Percentiles rank a stretch among this genome's conserved stretches.
These are phyloP conservation scores for Hyphopichia homilentoma DNA, from an alignment of 805 yeast genomes.

Conservation along the genomic window DNA sequence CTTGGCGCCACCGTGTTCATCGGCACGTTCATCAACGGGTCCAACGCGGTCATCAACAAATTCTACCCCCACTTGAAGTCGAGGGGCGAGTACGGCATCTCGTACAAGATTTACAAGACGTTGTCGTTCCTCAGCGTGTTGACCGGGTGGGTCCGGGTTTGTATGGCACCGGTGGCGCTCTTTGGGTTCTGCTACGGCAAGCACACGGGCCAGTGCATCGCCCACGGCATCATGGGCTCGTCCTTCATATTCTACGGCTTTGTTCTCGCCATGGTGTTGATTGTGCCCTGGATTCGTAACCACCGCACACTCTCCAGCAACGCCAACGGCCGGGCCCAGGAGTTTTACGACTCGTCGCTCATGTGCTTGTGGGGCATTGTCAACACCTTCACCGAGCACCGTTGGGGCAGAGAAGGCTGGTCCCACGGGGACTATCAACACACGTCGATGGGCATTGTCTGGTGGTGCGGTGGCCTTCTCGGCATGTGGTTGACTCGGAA, in stretches of 20 bases:
- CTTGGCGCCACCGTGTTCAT: constrained; percentile 46
- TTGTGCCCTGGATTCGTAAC: constrained; percentile 70
- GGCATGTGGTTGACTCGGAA: constrained; percentile 68
- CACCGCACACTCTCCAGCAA: constrained; percentile 21
- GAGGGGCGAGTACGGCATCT: constrained; percentile 33
- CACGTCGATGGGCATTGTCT: constrained; percentile 92
- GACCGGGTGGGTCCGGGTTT: constrained; percentile 75
- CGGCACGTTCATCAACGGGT: constrained; percentile 55
- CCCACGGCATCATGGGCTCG: constrained; percentile 96
- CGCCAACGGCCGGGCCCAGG: constrained; percentile 53
- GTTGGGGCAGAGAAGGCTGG: constrained; percentile 92
- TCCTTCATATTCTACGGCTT: constrained; percentile 82
- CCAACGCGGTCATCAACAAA: constrained; percentile 37
- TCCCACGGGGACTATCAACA: constrained; percentile 92
- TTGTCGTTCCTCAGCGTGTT: constrained; percentile 45
- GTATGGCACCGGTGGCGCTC: constrained; percentile 78
- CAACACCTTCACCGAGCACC: constrained; percentile 92
- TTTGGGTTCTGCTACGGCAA: constrained; percentile 82
- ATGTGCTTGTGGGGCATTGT: constrained; percentile 91
- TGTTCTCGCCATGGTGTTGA: constrained; percentile 59
- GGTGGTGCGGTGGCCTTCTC: constrained; percentile 93
- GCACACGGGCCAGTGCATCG: constrained; percentile 92
- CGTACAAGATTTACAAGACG: constrained; percentile 32
- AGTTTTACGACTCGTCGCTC: constrained; percentile 74
- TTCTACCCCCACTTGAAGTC: constrained; percentile 32